Percentiles rank a stretch among this genome's conserved stretches.
Conservation (phyloP, 345 rosid species). For the Limnanthes douglasii region DNA sequence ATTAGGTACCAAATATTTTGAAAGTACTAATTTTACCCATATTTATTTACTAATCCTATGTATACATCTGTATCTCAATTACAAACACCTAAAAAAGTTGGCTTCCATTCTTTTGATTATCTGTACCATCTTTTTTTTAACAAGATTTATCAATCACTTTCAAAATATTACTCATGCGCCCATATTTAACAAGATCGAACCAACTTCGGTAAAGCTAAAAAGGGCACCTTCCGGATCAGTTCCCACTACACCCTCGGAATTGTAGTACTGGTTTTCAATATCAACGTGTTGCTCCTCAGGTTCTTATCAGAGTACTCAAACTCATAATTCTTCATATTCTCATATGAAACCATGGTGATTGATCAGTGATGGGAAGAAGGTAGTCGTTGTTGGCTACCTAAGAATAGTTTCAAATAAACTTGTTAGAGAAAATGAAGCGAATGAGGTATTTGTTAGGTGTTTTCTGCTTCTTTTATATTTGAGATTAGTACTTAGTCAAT, state of each 20-base stretch:
- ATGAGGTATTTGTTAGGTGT: too few species aligned
- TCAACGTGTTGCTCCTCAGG: slow-evolving; percentile 97
- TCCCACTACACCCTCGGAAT: slow-evolving; percentile 67
- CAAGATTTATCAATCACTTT: slow-evolving; percentile 96
- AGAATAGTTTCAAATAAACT: too few species aligned
- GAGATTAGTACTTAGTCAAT: too few species aligned
- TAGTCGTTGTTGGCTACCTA: too few species aligned
- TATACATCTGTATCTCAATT: slow-evolving; percentile 8
- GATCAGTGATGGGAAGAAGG: not conserved
- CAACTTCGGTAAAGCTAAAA: slow-evolving; percentile 95
- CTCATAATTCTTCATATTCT: slow-evolving; percentile 99
- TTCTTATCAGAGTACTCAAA: slow-evolving; percentile 97
- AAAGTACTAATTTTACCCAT: too few species aligned
- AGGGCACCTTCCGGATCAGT: too few species aligned
- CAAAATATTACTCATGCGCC: slow-evolving; percentile 91
- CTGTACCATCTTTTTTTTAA: slow-evolving; percentile 93
- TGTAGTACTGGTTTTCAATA: slow-evolving; percentile 95
- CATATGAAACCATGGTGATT: slow-evolving; percentile 24
- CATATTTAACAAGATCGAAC: slow-evolving; percentile 96
- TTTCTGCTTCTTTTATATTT: too few species aligned
- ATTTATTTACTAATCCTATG: too few species aligned
- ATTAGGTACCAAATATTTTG: too few species aligned
- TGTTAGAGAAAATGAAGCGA: too few species aligned
- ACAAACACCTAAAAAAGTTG: slow-evolving; percentile 98
- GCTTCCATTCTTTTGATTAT: slow-evolving; percentile 99